A percentile compares a stretch with the other conserved stretches of the same genome.
Evolutionary conservation across 73 alveolate genomes (phyloP).

Genomic region (Tetrahymena malaccensis): DNA sequence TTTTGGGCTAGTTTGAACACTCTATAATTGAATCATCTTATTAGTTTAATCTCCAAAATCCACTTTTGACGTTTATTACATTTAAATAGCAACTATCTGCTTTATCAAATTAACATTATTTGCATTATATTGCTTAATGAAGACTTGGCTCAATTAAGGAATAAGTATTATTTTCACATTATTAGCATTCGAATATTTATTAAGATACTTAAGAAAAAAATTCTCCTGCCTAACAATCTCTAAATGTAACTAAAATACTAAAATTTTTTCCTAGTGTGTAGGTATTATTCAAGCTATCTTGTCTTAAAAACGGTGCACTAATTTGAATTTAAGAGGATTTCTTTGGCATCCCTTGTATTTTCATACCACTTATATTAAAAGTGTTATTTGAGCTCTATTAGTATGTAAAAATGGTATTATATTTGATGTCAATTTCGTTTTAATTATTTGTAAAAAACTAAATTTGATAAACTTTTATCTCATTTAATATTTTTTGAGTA

Average conservation of each 20-base stretch:
- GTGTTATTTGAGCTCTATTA: no score
- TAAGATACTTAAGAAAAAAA: background rate
- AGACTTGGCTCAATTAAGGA: background rate
- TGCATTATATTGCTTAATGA: background rate
- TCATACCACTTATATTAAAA: background rate
- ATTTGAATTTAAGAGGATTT: background rate
- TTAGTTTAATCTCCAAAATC: background rate
- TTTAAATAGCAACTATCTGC: background rate
- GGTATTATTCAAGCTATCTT: no score
- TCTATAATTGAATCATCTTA: background rate
- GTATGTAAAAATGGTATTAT: background rate
- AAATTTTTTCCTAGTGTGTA: background rate
- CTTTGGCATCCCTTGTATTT: background rate
- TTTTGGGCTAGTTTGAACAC: background rate
- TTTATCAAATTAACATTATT: background rate
- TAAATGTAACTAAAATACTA: background rate
- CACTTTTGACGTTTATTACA: background rate
- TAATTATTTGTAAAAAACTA: background rate
- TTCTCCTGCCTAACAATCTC: background rate
- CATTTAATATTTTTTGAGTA: no score
- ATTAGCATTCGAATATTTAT: background rate
- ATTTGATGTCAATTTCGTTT: background rate
- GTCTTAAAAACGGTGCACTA: background rate
- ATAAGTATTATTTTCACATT: background rate
- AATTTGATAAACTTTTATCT: no score